Evolutionary conservation across 768 basidiomycete genomes (phyloP).

Genomic region (Cyclocybe cylindracea): DNA sequence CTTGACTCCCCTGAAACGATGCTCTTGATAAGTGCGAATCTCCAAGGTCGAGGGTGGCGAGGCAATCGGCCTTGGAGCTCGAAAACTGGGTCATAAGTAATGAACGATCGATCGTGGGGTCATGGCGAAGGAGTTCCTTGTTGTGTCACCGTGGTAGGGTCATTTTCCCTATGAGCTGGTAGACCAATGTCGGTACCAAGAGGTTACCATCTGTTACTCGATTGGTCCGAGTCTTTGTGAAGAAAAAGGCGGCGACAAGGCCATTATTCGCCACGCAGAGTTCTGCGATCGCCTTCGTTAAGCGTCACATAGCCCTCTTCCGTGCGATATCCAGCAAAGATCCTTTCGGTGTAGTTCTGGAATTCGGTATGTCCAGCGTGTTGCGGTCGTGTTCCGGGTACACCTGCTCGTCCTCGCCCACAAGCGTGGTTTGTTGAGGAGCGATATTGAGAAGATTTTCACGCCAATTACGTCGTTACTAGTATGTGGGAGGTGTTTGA

Average conservation of each 20-base stretch:
- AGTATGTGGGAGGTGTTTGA: constrained; percentile 5
- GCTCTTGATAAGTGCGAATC: too few relatives aligned
- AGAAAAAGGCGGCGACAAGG: constrained; percentile 15
- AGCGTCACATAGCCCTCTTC: constrained; percentile 17
- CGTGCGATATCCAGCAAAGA: constrained; percentile 7
- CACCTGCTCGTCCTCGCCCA: constrained; percentile 4
- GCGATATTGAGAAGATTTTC: constrained; percentile 15
- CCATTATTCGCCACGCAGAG: neutral
- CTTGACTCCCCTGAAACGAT: too few relatives aligned
- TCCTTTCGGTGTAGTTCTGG: constrained; percentile 8
- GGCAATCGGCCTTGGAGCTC: too few relatives aligned
- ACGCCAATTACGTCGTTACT: constrained; percentile 8
- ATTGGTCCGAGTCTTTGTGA: too few relatives aligned
- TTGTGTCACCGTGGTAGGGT: too few relatives aligned
- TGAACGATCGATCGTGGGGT: too few relatives aligned
- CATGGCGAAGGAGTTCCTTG: too few relatives aligned
- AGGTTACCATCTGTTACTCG: too few relatives aligned
- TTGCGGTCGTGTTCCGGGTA: constrained; percentile 17
- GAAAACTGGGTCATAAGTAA: too few relatives aligned
- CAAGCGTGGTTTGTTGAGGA: constrained; percentile 6
- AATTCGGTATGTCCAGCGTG: constrained; percentile 10
- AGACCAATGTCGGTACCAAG: too few relatives aligned
- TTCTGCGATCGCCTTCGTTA: constrained; percentile 34
- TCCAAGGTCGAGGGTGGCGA: too few relatives aligned
- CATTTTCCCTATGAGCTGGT: too few relatives aligned